These are phyloP conservation scores for Platismatia glauca DNA, from an alignment of 495 filamentous ascomycete genomes.

Conservation along the genomic window DNA sequence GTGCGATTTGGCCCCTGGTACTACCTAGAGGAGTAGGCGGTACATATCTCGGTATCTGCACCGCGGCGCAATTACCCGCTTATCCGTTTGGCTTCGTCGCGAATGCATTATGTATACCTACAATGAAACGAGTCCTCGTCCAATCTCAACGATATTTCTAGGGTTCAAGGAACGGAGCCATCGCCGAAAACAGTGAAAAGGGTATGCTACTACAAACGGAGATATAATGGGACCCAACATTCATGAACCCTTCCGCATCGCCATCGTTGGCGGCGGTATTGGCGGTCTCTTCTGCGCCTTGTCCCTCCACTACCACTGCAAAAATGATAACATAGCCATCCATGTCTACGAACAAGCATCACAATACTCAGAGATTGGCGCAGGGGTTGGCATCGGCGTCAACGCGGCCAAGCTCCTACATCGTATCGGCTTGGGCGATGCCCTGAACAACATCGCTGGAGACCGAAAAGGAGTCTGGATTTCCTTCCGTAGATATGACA, in stretches of 20 bases:
- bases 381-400: slow-evolving; percentile 37
- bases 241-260: slow-evolving; percentile 3
- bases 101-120: no score
- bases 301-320: slow-evolving; percentile 24
- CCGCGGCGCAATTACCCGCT: neutral
- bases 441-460: slow-evolving; percentile 27
- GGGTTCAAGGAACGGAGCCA: no score
- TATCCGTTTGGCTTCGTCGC: neutral
- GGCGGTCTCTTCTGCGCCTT: slow-evolving; percentile 28
- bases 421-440: slow-evolving; percentile 21
- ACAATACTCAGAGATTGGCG: slow-evolving; percentile 28
- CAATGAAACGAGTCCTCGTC: no score
- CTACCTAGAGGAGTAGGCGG: no score
- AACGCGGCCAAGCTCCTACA: slow-evolving; percentile 39
- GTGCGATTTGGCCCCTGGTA: neutral
- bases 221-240: neutral
- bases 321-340: slow-evolving; percentile 22
- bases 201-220: neutral
- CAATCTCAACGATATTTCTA: no score
- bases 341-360: slow-evolving; percentile 30
- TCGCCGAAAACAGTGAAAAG: no score
- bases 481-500: slow-evolving; percentile 31
- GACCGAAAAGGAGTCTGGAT: slow-evolving; percentile 28
- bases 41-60: neutral
- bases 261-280: slow-evolving; percentile 23